A percentile compares a stretch with the other conserved stretches of the same genome.
Evolutionary conservation across 1,284 basidiomycete species (phyloP).

Genomic region (Schizophyllum commune): DNA sequence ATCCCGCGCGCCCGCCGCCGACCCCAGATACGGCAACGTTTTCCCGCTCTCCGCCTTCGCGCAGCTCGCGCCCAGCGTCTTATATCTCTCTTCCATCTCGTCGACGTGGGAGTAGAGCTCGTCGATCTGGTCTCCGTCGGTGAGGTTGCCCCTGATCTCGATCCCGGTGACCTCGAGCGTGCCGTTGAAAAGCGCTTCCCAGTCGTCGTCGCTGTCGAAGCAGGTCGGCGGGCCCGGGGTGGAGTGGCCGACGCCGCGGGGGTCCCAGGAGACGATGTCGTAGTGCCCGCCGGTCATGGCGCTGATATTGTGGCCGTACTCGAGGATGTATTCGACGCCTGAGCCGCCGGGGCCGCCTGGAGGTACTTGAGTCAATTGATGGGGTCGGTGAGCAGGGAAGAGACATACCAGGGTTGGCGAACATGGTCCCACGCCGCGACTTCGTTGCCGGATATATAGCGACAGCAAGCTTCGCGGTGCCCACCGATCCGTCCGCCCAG

Average conservation of each 20-base stretch:
- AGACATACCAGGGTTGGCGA: neutral
- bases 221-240: neutral
- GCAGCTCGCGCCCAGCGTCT: neutral
- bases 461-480: neutral
- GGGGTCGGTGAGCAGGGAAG: neutral
- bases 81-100: neutral
- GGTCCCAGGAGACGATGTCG: slow-evolving; percentile 5
- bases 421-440: neutral
- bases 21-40: neutral
- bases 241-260: slow-evolving; percentile 3
- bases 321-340: neutral
- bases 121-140: neutral
- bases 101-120: neutral
- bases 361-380: neutral
- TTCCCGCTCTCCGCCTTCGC: neutral
- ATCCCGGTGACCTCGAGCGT: neutral
- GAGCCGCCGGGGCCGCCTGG: neutral
- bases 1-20: neutral
- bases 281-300: slow-evolving; percentile 3
- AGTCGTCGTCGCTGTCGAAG: neutral
- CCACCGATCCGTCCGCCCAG: neutral
- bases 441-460: neutral
- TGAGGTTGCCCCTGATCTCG: neutral
- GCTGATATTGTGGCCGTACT: neutral
- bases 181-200: neutral